Conservation (phyloP, 2,329 filamentous ascomycete species). For the Aspergillus viridinutans region DNA sequence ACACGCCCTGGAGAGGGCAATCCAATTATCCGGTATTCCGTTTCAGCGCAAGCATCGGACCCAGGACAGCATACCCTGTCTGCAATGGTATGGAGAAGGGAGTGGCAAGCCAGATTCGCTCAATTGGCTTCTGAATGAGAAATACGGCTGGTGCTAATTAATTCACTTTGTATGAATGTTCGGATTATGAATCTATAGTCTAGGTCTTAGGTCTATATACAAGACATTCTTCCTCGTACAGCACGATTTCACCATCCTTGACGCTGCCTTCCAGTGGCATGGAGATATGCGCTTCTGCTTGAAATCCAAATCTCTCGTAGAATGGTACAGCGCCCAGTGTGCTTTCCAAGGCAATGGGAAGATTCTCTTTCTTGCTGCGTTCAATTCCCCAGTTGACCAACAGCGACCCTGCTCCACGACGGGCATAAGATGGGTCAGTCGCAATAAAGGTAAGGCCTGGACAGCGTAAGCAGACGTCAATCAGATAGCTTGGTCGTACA, state of each 20-base stretch:
- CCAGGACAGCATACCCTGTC: slow-evolving; percentile 13
- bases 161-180: too few relatives aligned
- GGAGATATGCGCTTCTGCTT: not conserved
- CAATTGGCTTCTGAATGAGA: slow-evolving; percentile 30
- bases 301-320: not conserved
- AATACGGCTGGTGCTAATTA: slow-evolving; percentile 28
- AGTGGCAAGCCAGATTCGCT: slow-evolving; percentile 5
- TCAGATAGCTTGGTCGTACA: not conserved
- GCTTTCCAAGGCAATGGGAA: not conserved
- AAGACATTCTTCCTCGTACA: not conserved
- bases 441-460: not conserved
- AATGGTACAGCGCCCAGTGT: not conserved
- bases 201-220: not conserved
- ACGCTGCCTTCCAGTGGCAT: not conserved
- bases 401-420: not conserved
- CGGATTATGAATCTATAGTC: not conserved
- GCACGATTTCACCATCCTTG: not conserved
- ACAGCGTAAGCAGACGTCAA: not conserved
- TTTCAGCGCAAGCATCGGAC: slow-evolving; percentile 2
- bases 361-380: not conserved
- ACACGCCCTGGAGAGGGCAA: not conserved
- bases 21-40: not conserved
- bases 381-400: not conserved
- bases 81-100: slow-evolving; percentile 18
- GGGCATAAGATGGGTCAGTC: not conserved